A percentile compares a stretch with the other conserved stretches of the same genome.
Evolutionary conservation across 2,329 filamentous ascomycete species (phyloP).

Genomic region (Phialemoniopsis sp.): DNA sequence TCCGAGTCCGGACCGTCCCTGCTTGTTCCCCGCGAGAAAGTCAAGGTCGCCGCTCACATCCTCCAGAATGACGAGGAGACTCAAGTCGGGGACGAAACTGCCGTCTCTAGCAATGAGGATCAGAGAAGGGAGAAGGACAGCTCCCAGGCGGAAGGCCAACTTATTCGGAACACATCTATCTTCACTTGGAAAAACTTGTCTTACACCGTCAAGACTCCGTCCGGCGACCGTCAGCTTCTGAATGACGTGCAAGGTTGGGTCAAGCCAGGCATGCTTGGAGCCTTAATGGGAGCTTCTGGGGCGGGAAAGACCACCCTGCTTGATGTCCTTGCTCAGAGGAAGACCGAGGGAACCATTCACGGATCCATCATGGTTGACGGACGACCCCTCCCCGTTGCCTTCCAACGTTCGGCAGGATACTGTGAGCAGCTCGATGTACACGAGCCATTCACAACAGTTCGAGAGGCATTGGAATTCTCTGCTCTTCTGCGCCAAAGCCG

Average conservation of each 20-base stretch:
- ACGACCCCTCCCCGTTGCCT: slow-evolving; percentile 64
- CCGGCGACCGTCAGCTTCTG: slow-evolving; percentile 63
- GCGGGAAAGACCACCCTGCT: slow-evolving; percentile 84
- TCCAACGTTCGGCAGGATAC: slow-evolving; percentile 76
- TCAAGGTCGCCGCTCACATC: slow-evolving; percentile 1
- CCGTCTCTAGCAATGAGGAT: neutral
- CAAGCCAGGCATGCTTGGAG: slow-evolving; percentile 73
- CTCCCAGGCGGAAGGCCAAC: slow-evolving; percentile 12
- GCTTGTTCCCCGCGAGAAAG: slow-evolving; percentile 10
- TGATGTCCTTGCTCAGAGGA: slow-evolving; percentile 76
- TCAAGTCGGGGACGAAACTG: neutral
- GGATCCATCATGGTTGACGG: slow-evolving; percentile 78
- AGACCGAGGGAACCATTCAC: slow-evolving; percentile 71
- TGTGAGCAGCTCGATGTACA: slow-evolving; percentile 81
- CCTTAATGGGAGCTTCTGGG: slow-evolving; percentile 77
- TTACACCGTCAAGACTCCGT: slow-evolving; percentile 62
- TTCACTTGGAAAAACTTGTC: slow-evolving; percentile 73
- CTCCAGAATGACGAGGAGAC: neutral
- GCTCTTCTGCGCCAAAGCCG: slow-evolving; percentile 70
- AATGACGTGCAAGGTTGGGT: slow-evolving; percentile 82
- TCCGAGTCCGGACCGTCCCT: slow-evolving; percentile 5
- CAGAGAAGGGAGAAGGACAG: neutral
- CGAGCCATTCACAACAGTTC: slow-evolving; percentile 66
- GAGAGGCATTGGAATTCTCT: slow-evolving; percentile 72
- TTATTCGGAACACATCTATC: slow-evolving; percentile 60